phyloP scores from a whole-genome alignment of 225 moss, liverwort and hornwort genomes.

The Physcomitrellopsis africana region DNA sequence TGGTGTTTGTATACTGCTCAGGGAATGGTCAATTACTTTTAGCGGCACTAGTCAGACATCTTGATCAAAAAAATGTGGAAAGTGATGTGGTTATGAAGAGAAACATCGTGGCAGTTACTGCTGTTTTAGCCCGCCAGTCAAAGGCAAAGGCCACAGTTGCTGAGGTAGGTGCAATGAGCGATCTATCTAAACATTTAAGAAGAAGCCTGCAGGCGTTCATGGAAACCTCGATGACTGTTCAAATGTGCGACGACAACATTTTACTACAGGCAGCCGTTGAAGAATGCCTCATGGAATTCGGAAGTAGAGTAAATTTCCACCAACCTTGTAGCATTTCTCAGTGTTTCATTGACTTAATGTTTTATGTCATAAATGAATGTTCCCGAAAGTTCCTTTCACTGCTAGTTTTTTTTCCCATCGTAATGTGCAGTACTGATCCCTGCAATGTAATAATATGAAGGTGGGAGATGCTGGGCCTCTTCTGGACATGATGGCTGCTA shows the following conservation, averaged over 20 bases:
- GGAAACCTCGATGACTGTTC: slow-evolving; percentile 41
- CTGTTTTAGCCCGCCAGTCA: slow-evolving; percentile 75
- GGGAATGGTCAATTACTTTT: slow-evolving; percentile 84
- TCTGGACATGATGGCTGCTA: slow-evolving; percentile 92
- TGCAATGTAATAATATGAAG: slow-evolving; percentile 40
- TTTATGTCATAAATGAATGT: background rate
- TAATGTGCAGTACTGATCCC: background rate
- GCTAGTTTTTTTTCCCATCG: background rate
- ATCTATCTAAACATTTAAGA: slow-evolving; percentile 76
- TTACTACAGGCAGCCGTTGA: slow-evolving; percentile 73
- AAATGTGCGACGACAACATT: slow-evolving; percentile 48
- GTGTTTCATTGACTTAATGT: background rate
- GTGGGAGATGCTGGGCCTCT: slow-evolving; percentile 86
- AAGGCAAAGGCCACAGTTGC: slow-evolving; percentile 78
- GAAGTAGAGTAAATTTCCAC: slow-evolving; percentile 66
- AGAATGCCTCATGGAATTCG: slow-evolving; percentile 84
- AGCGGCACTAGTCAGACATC: slow-evolving; percentile 77
- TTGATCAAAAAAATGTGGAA: slow-evolving; percentile 72
- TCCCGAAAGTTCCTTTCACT: background rate
- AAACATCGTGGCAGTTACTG: slow-evolving; percentile 68
- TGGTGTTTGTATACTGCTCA: slow-evolving; percentile 29
- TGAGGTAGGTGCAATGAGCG: slow-evolving; percentile 87
- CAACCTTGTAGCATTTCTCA: slow-evolving; percentile 8
- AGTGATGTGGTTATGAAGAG: slow-evolving; percentile 59
- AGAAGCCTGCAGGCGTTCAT: slow-evolving; percentile 67